Base-by-base conservation (phyloP, 73 alveolate species). In the Tetrahymena thermophila region DNA sequence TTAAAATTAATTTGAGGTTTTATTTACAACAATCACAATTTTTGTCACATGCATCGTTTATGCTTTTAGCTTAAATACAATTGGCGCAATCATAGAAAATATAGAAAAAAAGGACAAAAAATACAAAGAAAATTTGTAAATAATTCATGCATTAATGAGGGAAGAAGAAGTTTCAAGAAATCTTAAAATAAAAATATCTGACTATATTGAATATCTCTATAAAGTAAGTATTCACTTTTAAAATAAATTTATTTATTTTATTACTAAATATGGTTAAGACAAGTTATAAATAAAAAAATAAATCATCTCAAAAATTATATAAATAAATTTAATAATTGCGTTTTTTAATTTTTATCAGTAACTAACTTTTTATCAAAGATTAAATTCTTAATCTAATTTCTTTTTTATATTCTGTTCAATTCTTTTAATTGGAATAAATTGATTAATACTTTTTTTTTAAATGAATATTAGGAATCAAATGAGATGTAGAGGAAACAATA, bases 1-100 rank as follows among this genome's bases (percentile, higher is more conserved):
- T 8, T 96, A 71, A 37, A 97, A 97, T 37, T 34, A 85, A 25
- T 11, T 94, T 31, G 99, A 98, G 94, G 96, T 96, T 93, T 37
- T 96, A 5, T 85, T 98, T 84, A 94, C 98, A 21, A 94, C 93
- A 34, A 37, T 84, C 15, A 95, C 97, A 10, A 95, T 95, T 94
- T 85, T 95, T 35, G 85, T 95, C 16, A 94, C 97, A 28, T 35
- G 94, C 16, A 93, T 95, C 8, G 95, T 95, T 3, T 95, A 85
- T 95, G 97, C 97, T 7, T 95, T 85, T 89, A 84, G 95, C 25
- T 42, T 95, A 17, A 95, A 95, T 56, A 95, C 97, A 15, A 95
- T 95, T 19, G 97, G 97, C 15, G 34, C 43, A 55, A 95, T 95
- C 10, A 50, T 95, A 34, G 89, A 57, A 5, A 85, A 85, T 35